phyloP scores from a whole-genome alignment of 208 protist species.

The Tritrichomonas foetus region DNA sequence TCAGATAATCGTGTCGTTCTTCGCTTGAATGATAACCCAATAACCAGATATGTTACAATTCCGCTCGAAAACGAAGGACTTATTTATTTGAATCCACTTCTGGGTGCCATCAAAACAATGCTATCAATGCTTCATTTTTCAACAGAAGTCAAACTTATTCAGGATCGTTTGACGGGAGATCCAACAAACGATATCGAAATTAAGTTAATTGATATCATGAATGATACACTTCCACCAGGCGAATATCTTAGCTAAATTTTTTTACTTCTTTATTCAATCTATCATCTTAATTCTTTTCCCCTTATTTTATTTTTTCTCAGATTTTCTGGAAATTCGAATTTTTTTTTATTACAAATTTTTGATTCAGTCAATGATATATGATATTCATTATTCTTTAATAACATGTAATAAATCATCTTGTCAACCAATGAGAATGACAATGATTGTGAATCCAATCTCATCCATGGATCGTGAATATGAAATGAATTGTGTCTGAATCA shows the following conservation, averaged over 20 bases:
- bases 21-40: background rate
- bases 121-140: background rate
- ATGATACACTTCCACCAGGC: background rate
- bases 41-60: slow-evolving; percentile 19
- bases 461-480: no score
- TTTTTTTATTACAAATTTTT: no score
- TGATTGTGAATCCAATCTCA: no score
- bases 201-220: slow-evolving; percentile 27
- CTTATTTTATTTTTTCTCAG: no score
- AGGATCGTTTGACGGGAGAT: background rate
- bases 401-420: no score
- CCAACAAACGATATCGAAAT: background rate
- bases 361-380: no score
- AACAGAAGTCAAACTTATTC: slow-evolving; percentile 8
- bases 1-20: background rate
- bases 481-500: no score
- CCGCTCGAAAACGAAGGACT: background rate
- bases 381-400: no score
- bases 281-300: no score
- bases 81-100: background rate
- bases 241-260: slow-evolving; percentile 2
- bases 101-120: background rate
- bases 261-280: no score
- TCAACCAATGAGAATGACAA: no score
- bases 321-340: no score